phyloP scores from a whole-genome alignment of 352 stramenopile genomes.

The Phytophthora boehmeriae region DNA sequence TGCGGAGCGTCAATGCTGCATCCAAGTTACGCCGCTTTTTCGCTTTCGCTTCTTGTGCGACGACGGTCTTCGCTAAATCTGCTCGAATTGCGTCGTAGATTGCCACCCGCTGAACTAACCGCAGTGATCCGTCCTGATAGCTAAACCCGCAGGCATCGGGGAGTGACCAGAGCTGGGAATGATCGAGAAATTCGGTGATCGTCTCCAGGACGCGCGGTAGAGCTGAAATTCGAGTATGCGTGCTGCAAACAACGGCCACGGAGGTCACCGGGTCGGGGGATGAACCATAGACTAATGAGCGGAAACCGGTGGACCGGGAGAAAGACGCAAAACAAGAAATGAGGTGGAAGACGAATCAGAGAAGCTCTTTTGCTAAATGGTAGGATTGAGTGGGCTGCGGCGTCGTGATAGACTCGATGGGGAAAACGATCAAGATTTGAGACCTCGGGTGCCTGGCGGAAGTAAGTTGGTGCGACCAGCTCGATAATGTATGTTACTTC shows the following conservation, averaged over 20 bases:
- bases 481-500: no score
- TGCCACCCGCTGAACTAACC: slow-evolving; percentile 32
- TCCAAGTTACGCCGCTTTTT: background rate
- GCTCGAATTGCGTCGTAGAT: slow-evolving; percentile 4
- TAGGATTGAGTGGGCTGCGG: slow-evolving; percentile 16
- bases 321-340: slow-evolving; percentile 22
- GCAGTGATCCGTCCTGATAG: slow-evolving; percentile 15
- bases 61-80: background rate
- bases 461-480: background rate
- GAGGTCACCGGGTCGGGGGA: slow-evolving; percentile 19
- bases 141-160: slow-evolving; percentile 29
- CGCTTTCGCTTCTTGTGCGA: slow-evolving; percentile 3
- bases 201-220: slow-evolving; percentile 31
- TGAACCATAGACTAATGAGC: slow-evolving; percentile 22
- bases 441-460: slow-evolving; percentile 4
- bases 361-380: slow-evolving; percentile 31
- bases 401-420: slow-evolving; percentile 15
- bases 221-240: slow-evolving; percentile 22
- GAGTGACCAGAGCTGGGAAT: slow-evolving; percentile 30
- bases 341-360: slow-evolving; percentile 9
- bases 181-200: slow-evolving; percentile 43
- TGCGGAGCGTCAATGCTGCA: background rate
- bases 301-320: slow-evolving; percentile 11
- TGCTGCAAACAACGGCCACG: slow-evolving; percentile 25
- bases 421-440: slow-evolving; percentile 44